A percentile compares a stretch with the other conserved stretches of the same genome.
These are phyloP conservation scores for Trametes pubescens DNA, from an alignment of 1,284 basidiomycete species.

Conservation along the genomic window DNA sequence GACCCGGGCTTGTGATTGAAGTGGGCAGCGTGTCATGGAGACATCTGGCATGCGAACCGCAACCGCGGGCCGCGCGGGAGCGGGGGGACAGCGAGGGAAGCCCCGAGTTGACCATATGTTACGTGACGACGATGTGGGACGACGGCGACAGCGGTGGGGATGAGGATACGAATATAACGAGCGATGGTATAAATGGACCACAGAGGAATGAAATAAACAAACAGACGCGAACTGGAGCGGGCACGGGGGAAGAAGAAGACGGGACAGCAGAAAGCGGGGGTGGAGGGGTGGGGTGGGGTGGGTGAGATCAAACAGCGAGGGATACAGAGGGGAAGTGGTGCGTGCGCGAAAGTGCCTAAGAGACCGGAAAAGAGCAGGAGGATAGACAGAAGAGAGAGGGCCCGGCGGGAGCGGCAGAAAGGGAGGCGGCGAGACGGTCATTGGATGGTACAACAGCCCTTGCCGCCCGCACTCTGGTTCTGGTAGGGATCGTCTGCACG, in stretches of 20 bases:
- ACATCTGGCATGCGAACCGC: not conserved
- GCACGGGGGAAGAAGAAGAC: not conserved
- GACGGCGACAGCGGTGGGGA: slow-evolving; percentile 4
- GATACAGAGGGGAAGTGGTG: slow-evolving; percentile 19
- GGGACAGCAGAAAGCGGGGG: not conserved
- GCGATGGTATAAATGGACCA: slow-evolving; percentile 39
- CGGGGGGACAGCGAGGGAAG: not conserved
- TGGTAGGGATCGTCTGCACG: slow-evolving; percentile 90
- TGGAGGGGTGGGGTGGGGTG: slow-evolving; percentile 8
- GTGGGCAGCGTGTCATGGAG: not conserved
- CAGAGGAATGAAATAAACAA: slow-evolving; percentile 31
- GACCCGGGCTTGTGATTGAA: not conserved
- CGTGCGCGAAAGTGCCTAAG: slow-evolving; percentile 23
- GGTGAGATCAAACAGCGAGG: slow-evolving; percentile 12
- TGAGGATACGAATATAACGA: slow-evolving; percentile 35
- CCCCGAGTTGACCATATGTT: slow-evolving; percentile 12
- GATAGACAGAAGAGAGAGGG: slow-evolving; percentile 12
- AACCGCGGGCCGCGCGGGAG: not conserved
- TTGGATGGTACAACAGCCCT: slow-evolving; percentile 65
- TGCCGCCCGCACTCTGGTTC: slow-evolving; percentile 66
- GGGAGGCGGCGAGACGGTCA: slow-evolving; percentile 36
- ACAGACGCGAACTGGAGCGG: slow-evolving; percentile 16
- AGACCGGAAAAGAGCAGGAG: slow-evolving; percentile 27
- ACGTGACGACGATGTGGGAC: slow-evolving; percentile 16
- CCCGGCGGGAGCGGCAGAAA: not conserved